Percentiles rank a stretch among this genome's conserved stretches.
phyloP scores from a whole-genome alignment of 306 rosid species.

The Vigna mungo region DNA sequence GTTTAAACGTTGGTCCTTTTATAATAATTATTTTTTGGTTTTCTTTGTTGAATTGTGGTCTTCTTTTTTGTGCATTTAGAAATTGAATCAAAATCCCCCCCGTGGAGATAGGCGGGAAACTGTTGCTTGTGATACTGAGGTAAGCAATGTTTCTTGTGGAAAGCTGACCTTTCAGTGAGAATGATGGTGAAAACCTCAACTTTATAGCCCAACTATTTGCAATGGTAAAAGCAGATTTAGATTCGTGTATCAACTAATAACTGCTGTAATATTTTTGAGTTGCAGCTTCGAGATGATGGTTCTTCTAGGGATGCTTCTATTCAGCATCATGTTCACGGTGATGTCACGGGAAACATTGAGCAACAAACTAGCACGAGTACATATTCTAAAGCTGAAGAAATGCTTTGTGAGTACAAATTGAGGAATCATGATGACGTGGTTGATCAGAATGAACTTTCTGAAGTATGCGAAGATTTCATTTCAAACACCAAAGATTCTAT shows the following conservation, averaged over 20 bases:
- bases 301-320: conserved; percentile 40
- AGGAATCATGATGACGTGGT: conserved; percentile 25
- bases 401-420: conserved; percentile 39
- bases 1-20: not conserved
- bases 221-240: conserved; percentile 13
- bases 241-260: conserved; percentile 30
- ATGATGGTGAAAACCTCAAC: conserved; percentile 5
- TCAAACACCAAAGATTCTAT: conserved; percentile 12
- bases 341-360: conserved; percentile 40
- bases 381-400: conserved; percentile 37
- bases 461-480: conserved; percentile 35
- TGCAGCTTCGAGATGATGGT: conserved; percentile 37
- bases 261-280: conserved; percentile 21
- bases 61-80: not conserved
- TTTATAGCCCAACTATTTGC: conserved; percentile 33
- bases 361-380: conserved; percentile 30
- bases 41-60: not conserved
- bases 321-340: conserved; percentile 36
- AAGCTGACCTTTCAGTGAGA: not conserved
- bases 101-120: not conserved
- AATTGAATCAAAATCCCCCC: not conserved
- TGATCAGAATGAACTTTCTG: conserved; percentile 36
- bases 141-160: not conserved
- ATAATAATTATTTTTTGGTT: no score
- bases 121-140: conserved; percentile 31